Conservation (phyloP, 306 rosid species). For the Prunus dulcis region DNA sequence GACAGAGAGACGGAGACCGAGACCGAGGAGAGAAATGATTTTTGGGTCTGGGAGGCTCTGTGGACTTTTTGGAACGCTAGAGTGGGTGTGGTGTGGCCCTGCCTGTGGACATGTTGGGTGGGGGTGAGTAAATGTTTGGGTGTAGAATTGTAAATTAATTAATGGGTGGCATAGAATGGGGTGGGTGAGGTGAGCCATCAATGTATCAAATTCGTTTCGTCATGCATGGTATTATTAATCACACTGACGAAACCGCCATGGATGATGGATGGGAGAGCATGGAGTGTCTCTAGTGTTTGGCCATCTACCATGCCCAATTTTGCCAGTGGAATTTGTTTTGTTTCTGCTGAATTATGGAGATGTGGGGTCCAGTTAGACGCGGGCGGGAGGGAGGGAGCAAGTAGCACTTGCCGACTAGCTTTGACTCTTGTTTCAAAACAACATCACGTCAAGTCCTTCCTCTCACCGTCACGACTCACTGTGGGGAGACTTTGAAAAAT, state of each 20-base stretch:
- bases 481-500: too few species aligned
- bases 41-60: not conserved
- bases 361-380: not conserved
- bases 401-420: not conserved
- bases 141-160: not conserved
- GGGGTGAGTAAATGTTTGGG: not conserved
- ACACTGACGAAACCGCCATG: too few species aligned
- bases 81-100: too few species aligned
- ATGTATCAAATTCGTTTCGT: too few species aligned
- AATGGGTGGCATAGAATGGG: not conserved
- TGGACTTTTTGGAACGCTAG: too few species aligned
- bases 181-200: not conserved
- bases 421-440: not conserved
- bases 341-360: too few species aligned
- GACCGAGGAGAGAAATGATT: not conserved
- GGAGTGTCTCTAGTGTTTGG: not conserved
- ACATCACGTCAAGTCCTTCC: too few species aligned
- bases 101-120: not conserved
- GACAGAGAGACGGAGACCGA: not conserved
- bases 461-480: not conserved
- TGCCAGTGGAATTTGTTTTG: not conserved
- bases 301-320: not conserved
- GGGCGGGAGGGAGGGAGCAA: not conserved
- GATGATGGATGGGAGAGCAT: too few species aligned
- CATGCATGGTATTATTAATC: too few species aligned